A percentile compares a stretch with the other conserved stretches of the same genome.
phyloP scores from a whole-genome alignment of 768 basidiomycete genomes.

The Panaeolus cyanescens region DNA sequence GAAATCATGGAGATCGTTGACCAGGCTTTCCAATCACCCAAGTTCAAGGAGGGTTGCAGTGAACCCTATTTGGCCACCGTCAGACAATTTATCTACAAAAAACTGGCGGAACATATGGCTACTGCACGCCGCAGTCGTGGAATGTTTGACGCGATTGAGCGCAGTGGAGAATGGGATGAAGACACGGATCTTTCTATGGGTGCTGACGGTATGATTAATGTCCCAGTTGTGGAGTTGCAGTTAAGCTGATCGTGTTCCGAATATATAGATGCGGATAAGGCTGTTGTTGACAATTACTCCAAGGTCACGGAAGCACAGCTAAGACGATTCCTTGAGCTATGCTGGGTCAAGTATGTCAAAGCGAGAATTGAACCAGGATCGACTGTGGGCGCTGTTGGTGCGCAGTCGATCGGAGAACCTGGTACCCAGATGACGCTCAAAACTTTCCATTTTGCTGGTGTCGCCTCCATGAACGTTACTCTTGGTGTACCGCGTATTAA shows the following conservation, averaged over 20 bases:
- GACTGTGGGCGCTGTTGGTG: conserved; percentile 97
- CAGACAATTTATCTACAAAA: conserved; percentile 67
- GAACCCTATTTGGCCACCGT: conserved; percentile 69
- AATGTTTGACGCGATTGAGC: conserved; percentile 82
- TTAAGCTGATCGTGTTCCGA: neutral
- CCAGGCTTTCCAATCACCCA: conserved; percentile 53
- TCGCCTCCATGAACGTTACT: conserved; percentile 99
- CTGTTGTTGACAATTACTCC: conserved; percentile 83
- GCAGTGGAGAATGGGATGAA: conserved; percentile 75
- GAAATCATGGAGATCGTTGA: conserved; percentile 80
- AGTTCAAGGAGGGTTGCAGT: conserved; percentile 73
- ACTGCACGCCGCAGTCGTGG: conserved; percentile 68
- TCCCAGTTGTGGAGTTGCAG: neutral
- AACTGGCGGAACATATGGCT: conserved; percentile 68
- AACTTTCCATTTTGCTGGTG: conserved; percentile 99
- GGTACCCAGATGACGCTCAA: conserved; percentile 99
- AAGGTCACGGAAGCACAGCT: conserved; percentile 89
- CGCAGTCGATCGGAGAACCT: conserved; percentile 98
- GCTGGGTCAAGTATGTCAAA: conserved; percentile 90
- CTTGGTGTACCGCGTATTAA: conserved; percentile 99
- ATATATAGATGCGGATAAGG: conserved; percentile 59
- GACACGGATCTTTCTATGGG: conserved; percentile 77
- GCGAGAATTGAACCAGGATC: conserved; percentile 98
- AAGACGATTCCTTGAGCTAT: conserved; percentile 77
- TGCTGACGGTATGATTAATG: conserved; percentile 56